Evolutionary conservation across 768 basidiomycete genomes (phyloP), one percentile per base, ranked within the genome.

Genomic region (Coprinopsis cinerea): DNA sequence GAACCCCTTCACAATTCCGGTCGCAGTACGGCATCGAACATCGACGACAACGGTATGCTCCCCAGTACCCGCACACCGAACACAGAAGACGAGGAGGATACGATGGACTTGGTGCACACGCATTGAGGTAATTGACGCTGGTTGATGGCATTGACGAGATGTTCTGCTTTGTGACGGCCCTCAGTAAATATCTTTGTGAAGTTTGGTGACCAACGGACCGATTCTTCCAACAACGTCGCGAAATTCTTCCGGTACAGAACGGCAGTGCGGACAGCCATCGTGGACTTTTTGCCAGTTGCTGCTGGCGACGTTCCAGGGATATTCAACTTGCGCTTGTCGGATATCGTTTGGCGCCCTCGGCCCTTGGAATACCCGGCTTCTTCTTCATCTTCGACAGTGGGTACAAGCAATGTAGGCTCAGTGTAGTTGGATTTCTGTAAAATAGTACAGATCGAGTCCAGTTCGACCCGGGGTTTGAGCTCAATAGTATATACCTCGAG

Each of bases 11-110:
- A 58, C 91, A 93, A 48, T 79, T 81, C 35, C 73, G 67, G 62
- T 84, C 83, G 55, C 91, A 92, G 55, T 83, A 92, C 1, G 82
- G 71, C 73, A 89, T 73, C 0, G 81, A 80, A 65, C 91, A 92
- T 56, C 77, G 79, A 53, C 76, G 78, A 68, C 91, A 93, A 48
- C 77, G 83, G 61, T 93, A 92, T 3, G 72, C 71, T 4, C 87
- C 89, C 78, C 79, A 86, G 63, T 88, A 92, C 2, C 91, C 88
- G 57, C 91, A 92, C 22, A 92, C 85, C n/a, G 88, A 81, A 60
- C 91, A 93, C 13, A 92, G 60, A 55, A 80, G 67, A 35, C 88
- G 81, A 6, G 83, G 77, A 4, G 90, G 88, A 50, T 83, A 78
- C 1, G 62, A 64, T 0, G 87, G 68, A 1, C 80, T 72, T 1